These are phyloP conservation scores for Xylaria sp. DNA, from an alignment of 2,329 filamentous ascomycete genomes.

Conservation along the genomic window DNA sequence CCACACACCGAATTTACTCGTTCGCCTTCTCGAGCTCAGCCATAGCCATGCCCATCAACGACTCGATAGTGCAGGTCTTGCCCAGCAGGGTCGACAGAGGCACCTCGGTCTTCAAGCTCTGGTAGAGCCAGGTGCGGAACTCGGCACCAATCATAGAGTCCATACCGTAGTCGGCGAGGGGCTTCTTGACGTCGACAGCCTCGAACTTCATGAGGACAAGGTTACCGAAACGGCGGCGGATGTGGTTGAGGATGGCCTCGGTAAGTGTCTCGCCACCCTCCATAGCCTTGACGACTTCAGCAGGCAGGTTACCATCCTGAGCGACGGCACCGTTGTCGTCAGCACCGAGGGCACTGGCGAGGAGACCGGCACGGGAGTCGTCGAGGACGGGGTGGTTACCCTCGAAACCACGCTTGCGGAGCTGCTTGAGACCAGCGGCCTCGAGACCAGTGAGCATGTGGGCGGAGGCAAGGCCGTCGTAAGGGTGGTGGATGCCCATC, in stretches of 20 bases:
- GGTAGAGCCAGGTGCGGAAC: constrained; percentile 32
- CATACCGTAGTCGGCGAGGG: constrained; percentile 26
- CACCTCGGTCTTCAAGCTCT: constrained; percentile 30
- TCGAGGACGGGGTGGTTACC: constrained; percentile 4
- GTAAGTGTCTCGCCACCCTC: constrained; percentile 1
- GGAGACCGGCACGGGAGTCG: constrained; percentile 12
- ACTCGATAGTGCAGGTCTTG: constrained; percentile 1
- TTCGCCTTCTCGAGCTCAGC: neutral
- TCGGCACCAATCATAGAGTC: constrained; percentile 35
- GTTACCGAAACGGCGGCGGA: constrained; percentile 11
- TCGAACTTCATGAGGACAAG: constrained; percentile 14
- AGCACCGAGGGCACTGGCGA: neutral
- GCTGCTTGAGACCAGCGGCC: constrained; percentile 13
- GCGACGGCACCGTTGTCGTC: neutral
- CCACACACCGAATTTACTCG: neutral
- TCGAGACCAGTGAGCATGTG: constrained; percentile 26
- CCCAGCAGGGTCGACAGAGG: constrained; percentile 21
- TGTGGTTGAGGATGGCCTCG: constrained; percentile 8
- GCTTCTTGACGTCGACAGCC: constrained; percentile 7
- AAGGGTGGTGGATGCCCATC: constrained; percentile 1
- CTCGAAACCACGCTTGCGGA: constrained; percentile 19
- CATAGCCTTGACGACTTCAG: neutral
- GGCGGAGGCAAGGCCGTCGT: neutral
- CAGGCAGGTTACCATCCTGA: neutral
- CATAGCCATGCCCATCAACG: neutral